Evolutionary conservation across 2,329 filamentous ascomycete genomes (phyloP), one percentile per base, ranked within the genome.

Genomic region (Fusarium sp.): DNA sequence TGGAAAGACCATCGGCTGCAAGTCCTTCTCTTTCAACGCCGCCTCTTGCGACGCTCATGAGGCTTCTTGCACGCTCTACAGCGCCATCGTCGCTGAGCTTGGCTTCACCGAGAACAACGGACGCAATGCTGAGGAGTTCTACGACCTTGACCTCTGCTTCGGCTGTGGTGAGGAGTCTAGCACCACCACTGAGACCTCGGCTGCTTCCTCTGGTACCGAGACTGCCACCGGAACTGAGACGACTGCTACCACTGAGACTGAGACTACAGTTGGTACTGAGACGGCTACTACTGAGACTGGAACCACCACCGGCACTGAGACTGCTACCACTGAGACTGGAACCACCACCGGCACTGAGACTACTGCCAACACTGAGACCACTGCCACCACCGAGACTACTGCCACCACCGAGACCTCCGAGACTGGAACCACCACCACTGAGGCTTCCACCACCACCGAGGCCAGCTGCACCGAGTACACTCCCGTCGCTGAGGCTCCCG

Each of bases 71-170:
- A 63, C 41, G 4, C 55, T 64, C 7, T 64, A 65, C 22, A 52
- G 34, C 2, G 28, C n/a, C 6, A 19, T 12, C 4, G 42, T 56
- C 24, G 13, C 13, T 3, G 40, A 45, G 0, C 50, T 64, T 6
- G 50, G 46, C 40, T 61, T 34, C 19, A 9, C 5, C 3, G 12
- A 10, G 1, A 25, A 7, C 6, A 31, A 45, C 3, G 25, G 22
- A 3, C 22, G 19, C 7, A 29, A 7, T 13, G 29, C 41, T 4
- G 36, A 46, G 53, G 31, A 24, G n/a, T 64, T 57, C 42, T 64
- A 64, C 19, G 56, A 64, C 11, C 60, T 64, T 12, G 60, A 64
- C 22, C 35, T 42, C 10, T 63, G 60, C 59, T 63, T 63, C n/a
- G 50, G 53, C n/a, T 63, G 60, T 24, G 60, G 56, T 24, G 56